A percentile compares a stretch with the other conserved stretches of the same genome.
Evolutionary conservation across 139 green algal genomes (phyloP).

Genomic region (Tetradesmus obliquus): DNA sequence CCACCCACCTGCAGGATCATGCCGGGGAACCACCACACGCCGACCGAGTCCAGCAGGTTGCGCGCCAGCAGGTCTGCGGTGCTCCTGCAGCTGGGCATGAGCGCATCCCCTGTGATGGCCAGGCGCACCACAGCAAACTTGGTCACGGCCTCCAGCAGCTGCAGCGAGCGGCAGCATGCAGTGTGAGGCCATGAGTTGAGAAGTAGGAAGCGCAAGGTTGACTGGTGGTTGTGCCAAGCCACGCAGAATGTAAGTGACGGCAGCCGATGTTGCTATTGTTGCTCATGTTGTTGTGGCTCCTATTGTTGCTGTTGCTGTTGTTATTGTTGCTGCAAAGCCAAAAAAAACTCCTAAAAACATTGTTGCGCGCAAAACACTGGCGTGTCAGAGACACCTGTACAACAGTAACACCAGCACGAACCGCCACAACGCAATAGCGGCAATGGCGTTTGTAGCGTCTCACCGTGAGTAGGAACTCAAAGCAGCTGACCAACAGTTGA

Average conservation of each 20-base stretch:
- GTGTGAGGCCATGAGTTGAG: background rate
- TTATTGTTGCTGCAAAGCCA: too few relatives aligned
- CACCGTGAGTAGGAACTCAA: slow-evolving; percentile 42
- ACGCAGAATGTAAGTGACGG: too few relatives aligned
- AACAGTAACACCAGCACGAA: too few relatives aligned
- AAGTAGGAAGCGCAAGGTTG: too few relatives aligned
- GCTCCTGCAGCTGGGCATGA: slow-evolving; percentile 35
- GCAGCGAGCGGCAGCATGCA: background rate
- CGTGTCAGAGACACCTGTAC: too few relatives aligned
- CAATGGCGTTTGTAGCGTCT: background rate
- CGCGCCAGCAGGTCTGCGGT: slow-evolving; percentile 31
- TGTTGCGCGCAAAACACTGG: too few relatives aligned
- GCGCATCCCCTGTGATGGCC: slow-evolving; percentile 45
- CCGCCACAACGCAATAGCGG: background rate
- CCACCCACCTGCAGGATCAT: slow-evolving; percentile 9
- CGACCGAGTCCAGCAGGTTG: slow-evolving; percentile 43
- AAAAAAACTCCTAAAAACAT: too few relatives aligned
- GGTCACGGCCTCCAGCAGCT: slow-evolving; percentile 40
- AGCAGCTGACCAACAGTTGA: slow-evolving; percentile 35
- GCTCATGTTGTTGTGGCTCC: too few relatives aligned
- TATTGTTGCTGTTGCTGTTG: too few relatives aligned
- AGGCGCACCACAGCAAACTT: slow-evolving; percentile 44
- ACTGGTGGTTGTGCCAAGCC: too few relatives aligned
- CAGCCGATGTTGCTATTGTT: too few relatives aligned
- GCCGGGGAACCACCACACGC: slow-evolving; percentile 43